Conservation (phyloP, 495 filamentous ascomycete genomes). For the Hypomontagnella monticulosa region DNA sequence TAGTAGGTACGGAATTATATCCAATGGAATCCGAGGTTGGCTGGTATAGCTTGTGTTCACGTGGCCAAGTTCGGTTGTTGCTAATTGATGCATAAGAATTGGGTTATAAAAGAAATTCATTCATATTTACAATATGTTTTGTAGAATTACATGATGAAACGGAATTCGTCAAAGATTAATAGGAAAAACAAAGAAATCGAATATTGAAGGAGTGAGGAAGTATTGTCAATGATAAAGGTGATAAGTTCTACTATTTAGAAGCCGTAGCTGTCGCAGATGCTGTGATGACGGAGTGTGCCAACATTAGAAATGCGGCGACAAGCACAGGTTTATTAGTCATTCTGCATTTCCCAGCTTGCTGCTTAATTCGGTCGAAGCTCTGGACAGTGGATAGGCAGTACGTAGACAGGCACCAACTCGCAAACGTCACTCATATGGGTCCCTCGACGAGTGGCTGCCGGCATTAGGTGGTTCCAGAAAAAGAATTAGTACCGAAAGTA, state of each 20-base stretch:
- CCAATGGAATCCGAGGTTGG: too few species aligned
- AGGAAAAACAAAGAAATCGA: background rate
- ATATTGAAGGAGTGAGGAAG: background rate
- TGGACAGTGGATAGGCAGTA: background rate
- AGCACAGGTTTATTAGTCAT: conserved; percentile 5
- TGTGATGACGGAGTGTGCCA: background rate
- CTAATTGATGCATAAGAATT: background rate
- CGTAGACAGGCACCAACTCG: conserved; percentile 47
- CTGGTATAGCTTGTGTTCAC: too few species aligned
- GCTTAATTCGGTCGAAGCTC: conserved; percentile 36
- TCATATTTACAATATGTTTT: too few species aligned
- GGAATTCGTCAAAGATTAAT: background rate
- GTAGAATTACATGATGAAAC: too few species aligned
- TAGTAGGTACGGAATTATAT: background rate
- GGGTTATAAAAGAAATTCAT: too few species aligned
- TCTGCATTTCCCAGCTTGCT: background rate
- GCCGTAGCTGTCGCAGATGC: conserved; percentile 8
- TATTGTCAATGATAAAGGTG: background rate
- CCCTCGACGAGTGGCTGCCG: conserved; percentile 32
- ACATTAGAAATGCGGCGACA: conserved; percentile 34
- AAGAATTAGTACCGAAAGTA: conserved; percentile 27
- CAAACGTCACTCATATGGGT: conserved; percentile 46
- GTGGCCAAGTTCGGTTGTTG: background rate
- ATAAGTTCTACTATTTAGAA: background rate
- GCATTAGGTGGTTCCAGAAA: conserved; percentile 27